These are phyloP conservation scores for Thelonectria discophora DNA, from an alignment of 2,329 filamentous ascomycete species.

Conservation along the genomic window DNA sequence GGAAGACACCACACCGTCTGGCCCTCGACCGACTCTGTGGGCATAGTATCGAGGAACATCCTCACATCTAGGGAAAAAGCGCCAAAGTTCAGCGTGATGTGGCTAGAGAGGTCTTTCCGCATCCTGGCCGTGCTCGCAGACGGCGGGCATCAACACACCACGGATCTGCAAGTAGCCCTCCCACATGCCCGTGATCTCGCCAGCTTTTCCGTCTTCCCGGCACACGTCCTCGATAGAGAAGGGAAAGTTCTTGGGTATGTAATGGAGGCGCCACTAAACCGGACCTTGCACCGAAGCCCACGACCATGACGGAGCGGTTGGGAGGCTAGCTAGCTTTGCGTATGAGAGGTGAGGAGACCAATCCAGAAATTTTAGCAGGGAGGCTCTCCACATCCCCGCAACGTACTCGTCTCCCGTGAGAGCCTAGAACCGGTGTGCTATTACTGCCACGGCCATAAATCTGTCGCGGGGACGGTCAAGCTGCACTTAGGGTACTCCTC, in stretches of 20 bases:
- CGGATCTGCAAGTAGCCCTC: not conserved
- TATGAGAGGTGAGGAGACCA: not conserved
- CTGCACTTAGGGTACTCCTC: not conserved
- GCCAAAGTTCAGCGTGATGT: not conserved
- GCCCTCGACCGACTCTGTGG: not conserved
- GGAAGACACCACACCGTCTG: not conserved
- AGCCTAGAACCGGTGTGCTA: constrained; percentile 9
- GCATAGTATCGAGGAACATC: not conserved
- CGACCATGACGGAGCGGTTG: not conserved
- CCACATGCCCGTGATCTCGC: not conserved
- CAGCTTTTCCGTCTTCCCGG: not conserved
- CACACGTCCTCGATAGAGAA: not conserved
- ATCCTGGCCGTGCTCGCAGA: not conserved
- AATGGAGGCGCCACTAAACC: not conserved
- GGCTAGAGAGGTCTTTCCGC: not conserved
- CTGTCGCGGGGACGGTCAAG: not conserved
- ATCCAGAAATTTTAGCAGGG: not conserved
- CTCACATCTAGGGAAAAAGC: no score
- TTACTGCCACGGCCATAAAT: not conserved
- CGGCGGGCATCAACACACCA: not conserved
- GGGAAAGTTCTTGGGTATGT: not conserved
- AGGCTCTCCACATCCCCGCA: not conserved
- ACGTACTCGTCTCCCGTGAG: not conserved
- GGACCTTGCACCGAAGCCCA: not conserved
- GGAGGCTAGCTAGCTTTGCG: not conserved